Percentiles rank a stretch among this genome's conserved stretches.
Conservation (phyloP, 2,329 filamentous ascomycete genomes). For the Cercospora berteroae region DNA sequence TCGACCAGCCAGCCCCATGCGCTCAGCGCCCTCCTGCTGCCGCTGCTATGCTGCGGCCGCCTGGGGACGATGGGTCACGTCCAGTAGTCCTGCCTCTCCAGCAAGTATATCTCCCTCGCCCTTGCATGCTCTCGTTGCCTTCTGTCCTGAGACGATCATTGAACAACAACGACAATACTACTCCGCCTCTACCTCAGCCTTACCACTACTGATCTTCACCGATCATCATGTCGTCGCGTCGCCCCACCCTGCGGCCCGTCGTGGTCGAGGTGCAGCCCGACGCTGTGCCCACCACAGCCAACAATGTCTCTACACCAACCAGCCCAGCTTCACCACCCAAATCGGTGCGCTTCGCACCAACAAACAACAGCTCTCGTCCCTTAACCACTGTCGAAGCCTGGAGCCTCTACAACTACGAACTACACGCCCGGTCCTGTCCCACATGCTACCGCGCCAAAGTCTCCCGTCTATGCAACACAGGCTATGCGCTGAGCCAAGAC, state of each 20-base stretch:
- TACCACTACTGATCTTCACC: not conserved
- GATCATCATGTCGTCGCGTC: constrained; percentile 21
- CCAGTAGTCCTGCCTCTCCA: not conserved
- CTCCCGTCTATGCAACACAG: constrained; percentile 45
- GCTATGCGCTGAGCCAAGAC: constrained; percentile 46
- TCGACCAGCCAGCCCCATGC: not conserved
- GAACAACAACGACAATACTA: not conserved
- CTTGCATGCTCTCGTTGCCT: not conserved
- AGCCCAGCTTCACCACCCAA: constrained; percentile 33
- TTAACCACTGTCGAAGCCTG: constrained; percentile 45
- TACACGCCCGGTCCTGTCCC: constrained; percentile 46
- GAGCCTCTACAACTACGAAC: constrained; percentile 50
- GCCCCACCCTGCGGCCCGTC: constrained; percentile 23
- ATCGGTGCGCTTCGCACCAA: constrained; percentile 34
- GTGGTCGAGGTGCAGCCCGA: constrained; percentile 32
- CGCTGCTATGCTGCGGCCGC: not conserved
- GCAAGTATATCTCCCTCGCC: not conserved
- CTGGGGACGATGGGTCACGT: not conserved
- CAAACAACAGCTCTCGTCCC: constrained; percentile 41
- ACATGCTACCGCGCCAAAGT: constrained; percentile 45
- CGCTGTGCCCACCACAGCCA: constrained; percentile 15
- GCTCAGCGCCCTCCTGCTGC: not conserved
- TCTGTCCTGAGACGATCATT: not conserved
- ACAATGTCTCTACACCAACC: constrained; percentile 25
- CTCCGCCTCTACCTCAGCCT: not conserved